A percentile compares a stretch with the other conserved stretches of the same genome.
phyloP scores from a whole-genome alignment of 805 yeast species.

The Candida maris region DNA sequence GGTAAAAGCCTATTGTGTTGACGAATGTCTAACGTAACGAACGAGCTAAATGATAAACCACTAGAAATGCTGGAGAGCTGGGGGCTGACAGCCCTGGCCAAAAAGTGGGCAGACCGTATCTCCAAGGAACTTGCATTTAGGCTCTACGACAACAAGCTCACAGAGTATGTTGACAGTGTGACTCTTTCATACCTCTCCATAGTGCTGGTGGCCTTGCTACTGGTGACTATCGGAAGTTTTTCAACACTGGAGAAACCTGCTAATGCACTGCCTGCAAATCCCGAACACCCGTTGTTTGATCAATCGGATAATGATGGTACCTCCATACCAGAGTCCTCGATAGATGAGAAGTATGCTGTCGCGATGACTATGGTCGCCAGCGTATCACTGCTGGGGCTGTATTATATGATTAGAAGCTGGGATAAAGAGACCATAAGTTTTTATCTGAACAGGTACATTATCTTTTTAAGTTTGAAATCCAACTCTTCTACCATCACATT shows the following conservation, averaged over 20 bases:
- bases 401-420: conserved; percentile 34
- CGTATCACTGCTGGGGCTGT: conserved; percentile 34
- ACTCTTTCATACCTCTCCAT: conserved; percentile 18
- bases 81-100: too few relatives aligned
- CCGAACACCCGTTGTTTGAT: conserved; percentile 38
- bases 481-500: conserved; percentile 29
- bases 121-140: conserved; percentile 19
- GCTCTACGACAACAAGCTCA: conserved; percentile 18
- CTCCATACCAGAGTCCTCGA: conserved; percentile 10
- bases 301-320: conserved; percentile 36
- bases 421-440: conserved; percentile 30
- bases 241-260: conserved; percentile 31
- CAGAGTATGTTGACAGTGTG: conserved; percentile 12
- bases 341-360: conserved; percentile 33
- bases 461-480: conserved; percentile 33
- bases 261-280: conserved; percentile 32
- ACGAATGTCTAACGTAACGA: too few relatives aligned
- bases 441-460: conserved; percentile 35
- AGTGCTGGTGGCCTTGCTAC: conserved; percentile 21
- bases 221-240: conserved; percentile 34
- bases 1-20: too few relatives aligned
- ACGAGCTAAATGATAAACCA: too few relatives aligned
- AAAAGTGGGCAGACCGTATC: background rate
- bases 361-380: conserved; percentile 45
- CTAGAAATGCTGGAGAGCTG: too few relatives aligned